Percentiles rank a stretch among this genome's conserved stretches.
These are phyloP conservation scores for Botrytis fragariae DNA, from an alignment of 2,329 filamentous ascomycete genomes.

Conservation along the genomic window DNA sequence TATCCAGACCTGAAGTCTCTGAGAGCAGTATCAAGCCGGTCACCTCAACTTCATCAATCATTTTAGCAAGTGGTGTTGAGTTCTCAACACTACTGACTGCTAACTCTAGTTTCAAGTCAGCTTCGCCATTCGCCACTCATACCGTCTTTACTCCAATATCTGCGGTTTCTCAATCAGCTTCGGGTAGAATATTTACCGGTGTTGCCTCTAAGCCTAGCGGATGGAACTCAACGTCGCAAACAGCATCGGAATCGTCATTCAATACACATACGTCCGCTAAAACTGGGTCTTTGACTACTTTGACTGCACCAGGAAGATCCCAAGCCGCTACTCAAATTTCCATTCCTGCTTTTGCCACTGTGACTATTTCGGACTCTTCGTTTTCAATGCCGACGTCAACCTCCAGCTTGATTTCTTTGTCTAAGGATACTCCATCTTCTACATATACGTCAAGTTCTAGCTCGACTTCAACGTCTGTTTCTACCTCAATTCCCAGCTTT, in stretches of 20 bases:
- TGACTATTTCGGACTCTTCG: constrained; percentile 5
- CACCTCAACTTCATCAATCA: constrained; percentile 22
- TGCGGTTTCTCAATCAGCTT: not conserved
- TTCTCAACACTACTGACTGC: too few species aligned
- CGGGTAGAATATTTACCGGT: constrained; percentile 22
- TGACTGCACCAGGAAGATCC: constrained; percentile 26
- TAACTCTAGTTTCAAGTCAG: not conserved
- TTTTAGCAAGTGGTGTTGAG: not conserved
- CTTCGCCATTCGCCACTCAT: not conserved
- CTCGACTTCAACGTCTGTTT: not conserved
- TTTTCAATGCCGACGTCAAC: not conserved
- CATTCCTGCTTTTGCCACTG: not conserved
- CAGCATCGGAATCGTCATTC: constrained; percentile 2
- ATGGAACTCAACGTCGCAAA: constrained; percentile 29
- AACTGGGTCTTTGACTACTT: constrained; percentile 17
- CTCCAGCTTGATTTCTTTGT: not conserved
- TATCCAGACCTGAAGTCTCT: not conserved
- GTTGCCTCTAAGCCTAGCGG: constrained; percentile 21
- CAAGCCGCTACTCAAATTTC: constrained; percentile 15
- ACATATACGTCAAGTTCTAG: not conserved
- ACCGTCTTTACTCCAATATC: not conserved
- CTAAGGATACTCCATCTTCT: not conserved
- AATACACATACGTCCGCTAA: constrained; percentile 21
- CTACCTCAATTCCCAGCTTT: not conserved
- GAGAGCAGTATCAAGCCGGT: constrained; percentile 23